These are phyloP conservation scores for Dactylellina leptospora DNA, from an alignment of 2,329 filamentous ascomycete genomes.

Conservation along the genomic window DNA sequence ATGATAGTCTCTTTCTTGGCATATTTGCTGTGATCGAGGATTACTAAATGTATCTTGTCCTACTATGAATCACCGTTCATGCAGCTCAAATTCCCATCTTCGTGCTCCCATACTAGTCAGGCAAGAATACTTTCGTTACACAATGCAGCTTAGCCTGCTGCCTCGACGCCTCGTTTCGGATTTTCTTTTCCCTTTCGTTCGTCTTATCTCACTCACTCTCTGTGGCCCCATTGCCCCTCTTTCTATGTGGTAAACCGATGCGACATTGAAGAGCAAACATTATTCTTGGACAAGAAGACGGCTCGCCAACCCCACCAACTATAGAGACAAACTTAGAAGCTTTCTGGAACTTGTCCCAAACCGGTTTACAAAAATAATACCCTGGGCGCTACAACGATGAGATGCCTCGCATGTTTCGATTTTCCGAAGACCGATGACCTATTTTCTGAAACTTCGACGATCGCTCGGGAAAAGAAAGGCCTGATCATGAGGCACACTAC, in stretches of 20 bases:
- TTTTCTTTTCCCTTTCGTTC: constrained; percentile 25
- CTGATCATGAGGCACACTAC: constrained; percentile 52
- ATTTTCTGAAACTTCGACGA: constrained; percentile 27
- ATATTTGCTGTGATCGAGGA: neutral
- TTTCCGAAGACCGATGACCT: constrained; percentile 15
- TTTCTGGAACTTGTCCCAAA: constrained; percentile 37
- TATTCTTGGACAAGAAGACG: constrained; percentile 10
- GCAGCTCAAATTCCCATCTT: constrained; percentile 19
- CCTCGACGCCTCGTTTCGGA: constrained; percentile 49
- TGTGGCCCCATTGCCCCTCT: constrained; percentile 17
- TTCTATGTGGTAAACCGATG: neutral
- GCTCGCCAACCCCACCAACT: constrained; percentile 1
- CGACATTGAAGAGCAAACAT: constrained; percentile 17
- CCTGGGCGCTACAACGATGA: constrained; percentile 23
- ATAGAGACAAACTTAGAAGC: constrained; percentile 35
- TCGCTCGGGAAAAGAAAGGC: neutral
- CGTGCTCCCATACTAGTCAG: neutral
- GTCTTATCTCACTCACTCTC: constrained; percentile 31
- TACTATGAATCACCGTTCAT: constrained; percentile 16
- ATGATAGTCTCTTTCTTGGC: neutral
- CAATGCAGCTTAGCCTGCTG: constrained; percentile 39
- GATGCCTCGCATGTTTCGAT: constrained; percentile 12
- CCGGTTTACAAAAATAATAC: constrained; percentile 38
- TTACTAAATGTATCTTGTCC: neutral
- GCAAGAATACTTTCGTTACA: constrained; percentile 33